Conservation (phyloP, 163 green algal genomes). For the Chlamydomonas reinhardtii region DNA sequence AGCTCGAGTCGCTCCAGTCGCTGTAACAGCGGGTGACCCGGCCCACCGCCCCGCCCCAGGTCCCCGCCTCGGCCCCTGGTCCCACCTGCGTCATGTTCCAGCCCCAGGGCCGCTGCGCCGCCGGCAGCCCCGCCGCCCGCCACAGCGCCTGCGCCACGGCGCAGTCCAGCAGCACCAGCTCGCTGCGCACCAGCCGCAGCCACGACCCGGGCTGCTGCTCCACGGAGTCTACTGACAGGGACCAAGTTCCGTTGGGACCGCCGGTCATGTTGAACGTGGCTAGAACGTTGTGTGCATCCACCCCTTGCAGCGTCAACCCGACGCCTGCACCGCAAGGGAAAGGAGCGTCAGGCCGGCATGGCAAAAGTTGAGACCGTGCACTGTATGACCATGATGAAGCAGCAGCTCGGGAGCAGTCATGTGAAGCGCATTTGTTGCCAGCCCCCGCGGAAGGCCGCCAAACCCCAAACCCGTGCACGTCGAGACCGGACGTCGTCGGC, state of each 20-base stretch:
- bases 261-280: not conserved
- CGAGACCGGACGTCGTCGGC: too few relatives aligned
- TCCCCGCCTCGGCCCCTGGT: too few relatives aligned
- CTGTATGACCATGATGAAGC: too few relatives aligned
- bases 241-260: not conserved
- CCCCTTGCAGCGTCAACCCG: not conserved
- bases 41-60: too few relatives aligned
- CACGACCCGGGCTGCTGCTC: not conserved
- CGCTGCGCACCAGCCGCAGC: conserved; percentile 20
- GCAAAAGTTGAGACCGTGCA: too few relatives aligned
- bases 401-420: not conserved
- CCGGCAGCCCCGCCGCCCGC: not conserved
- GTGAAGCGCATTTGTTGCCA: too few relatives aligned
- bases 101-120: not conserved
- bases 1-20: too few relatives aligned
- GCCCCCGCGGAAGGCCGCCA: too few relatives aligned
- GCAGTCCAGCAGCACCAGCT: conserved; percentile 37
- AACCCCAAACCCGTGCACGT: too few relatives aligned
- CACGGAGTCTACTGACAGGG: conserved; percentile 12
- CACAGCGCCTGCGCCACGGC: conserved; percentile 1
- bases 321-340: not conserved
- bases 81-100: not conserved
- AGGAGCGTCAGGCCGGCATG: too few relatives aligned
- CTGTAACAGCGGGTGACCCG: too few relatives aligned
- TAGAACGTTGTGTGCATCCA: not conserved